Evolutionary conservation across 2,329 filamentous ascomycete genomes (phyloP).

Genomic region (Calonectria montana): DNA sequence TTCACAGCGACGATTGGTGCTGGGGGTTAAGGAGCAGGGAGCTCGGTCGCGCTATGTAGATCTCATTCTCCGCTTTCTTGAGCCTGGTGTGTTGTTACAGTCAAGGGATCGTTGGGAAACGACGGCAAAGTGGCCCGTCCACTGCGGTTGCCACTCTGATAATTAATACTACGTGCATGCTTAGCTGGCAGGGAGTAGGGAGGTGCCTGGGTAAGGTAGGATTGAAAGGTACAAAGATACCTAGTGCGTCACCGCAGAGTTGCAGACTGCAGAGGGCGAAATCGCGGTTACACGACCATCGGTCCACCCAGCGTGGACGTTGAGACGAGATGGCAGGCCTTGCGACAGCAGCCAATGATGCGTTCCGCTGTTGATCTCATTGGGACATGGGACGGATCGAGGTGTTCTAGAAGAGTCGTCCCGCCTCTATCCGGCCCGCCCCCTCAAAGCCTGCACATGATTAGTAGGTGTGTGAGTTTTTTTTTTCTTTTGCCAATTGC

Average conservation of each 20-base stretch:
- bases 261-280: neutral
- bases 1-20: neutral
- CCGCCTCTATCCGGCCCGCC: conserved; percentile 36
- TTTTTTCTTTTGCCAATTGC: conserved; percentile 5
- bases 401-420: conserved; percentile 41
- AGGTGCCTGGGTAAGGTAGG: conserved; percentile 1
- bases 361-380: conserved; percentile 19
- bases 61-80: neutral
- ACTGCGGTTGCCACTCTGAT: neutral
- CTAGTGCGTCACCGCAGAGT: neutral
- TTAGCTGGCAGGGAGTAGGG: neutral
- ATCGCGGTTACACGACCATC: neutral
- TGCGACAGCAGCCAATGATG: conserved; percentile 3
- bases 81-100: neutral
- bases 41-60: neutral
- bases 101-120: neutral
- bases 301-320: neutral
- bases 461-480: conserved; percentile 1
- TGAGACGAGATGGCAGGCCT: conserved; percentile 8
- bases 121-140: neutral
- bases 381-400: conserved; percentile 34
- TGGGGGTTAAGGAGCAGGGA: neutral
- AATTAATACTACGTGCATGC: neutral
- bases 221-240: neutral
- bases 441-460: neutral